Base-by-base conservation (phyloP, 495 filamentous ascomycete genomes). In the Parathielavia hyrcaniae region DNA sequence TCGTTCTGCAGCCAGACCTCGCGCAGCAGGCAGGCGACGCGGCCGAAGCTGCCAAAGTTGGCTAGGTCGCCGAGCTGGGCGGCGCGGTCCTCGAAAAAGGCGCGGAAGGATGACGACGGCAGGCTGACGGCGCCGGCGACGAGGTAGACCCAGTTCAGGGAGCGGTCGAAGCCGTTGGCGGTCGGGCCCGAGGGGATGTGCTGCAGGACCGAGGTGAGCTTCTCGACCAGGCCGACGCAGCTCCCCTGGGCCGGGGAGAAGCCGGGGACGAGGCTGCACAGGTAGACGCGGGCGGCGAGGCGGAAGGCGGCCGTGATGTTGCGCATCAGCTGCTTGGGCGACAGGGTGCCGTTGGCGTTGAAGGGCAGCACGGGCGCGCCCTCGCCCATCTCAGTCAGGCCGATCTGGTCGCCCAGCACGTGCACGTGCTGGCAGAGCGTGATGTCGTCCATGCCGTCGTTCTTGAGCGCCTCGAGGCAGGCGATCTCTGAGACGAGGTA, bases 401-500 rank as follows among this genome's bases (percentile, higher is more conserved):
- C 86, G 60, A 98, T 84, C 69, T 95, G 89, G 60, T 82, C 75
- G 38, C 88, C 92, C 17, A 98, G 83, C 8, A 84, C 78, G 48
- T 83, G 82, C 23, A 97, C 88, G 70, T 96, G 91, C 11, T 82
- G 76, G 78, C 91, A 96, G 43, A 97, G 81, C 43, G 85, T 77
- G 58, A 96, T 82, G 63, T 88, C 85, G 61, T 93, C 87, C 71
- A 91, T 85, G 41, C 86, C 86, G 32, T 90, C 86, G 34, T 75
- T 73, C 79, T 91, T 95, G 57, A 97, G 78, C 3, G 88, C 86
- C 64, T 98, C 93, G 39, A 98, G 79, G 73, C 93, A 98, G 22
- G 92, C 88, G 62, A 97, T 96, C 68, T 98, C 93, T 2, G 91
- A 96, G 66, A 98, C 96, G 59, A 97, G 80, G 68, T 96, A 98